phyloP scores from a whole-genome alignment of 1,139 yeast genomes.

The Blastobotrys aristatus region DNA sequence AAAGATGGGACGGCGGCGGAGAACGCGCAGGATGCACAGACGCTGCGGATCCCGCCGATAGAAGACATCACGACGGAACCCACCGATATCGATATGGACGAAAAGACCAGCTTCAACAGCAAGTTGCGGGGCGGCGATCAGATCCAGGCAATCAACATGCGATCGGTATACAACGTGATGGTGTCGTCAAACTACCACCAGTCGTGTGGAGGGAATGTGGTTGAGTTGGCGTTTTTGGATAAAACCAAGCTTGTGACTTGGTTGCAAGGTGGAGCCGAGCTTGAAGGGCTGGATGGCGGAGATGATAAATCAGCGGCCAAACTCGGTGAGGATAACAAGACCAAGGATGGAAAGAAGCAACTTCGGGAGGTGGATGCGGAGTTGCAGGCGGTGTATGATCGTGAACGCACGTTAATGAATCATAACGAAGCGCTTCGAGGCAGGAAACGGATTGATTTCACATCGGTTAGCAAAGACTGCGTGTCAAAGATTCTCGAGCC shows the following conservation, averaged over 20 bases:
- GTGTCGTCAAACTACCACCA: constrained; percentile 70
- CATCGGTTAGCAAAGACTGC: constrained; percentile 64
- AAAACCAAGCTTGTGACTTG: constrained; percentile 80
- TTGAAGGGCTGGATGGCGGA: constrained; percentile 37
- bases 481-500: constrained; percentile 52
- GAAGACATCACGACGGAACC: constrained; percentile 23
- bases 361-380: constrained; percentile 45
- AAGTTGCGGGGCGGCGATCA: constrained; percentile 14
- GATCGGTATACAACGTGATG: constrained; percentile 79
- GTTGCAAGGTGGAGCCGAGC: constrained; percentile 65
- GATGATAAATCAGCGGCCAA: constrained; percentile 13
- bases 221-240: constrained; percentile 54
- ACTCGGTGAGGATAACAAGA: neutral
- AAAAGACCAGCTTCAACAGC: constrained; percentile 52
- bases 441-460: constrained; percentile 59
- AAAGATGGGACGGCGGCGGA: constrained; percentile 20
- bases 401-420: constrained; percentile 66
- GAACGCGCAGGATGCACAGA: constrained; percentile 23
- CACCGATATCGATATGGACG: constrained; percentile 36
- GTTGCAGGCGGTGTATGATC: constrained; percentile 47
- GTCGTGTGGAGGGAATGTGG: constrained; percentile 47
- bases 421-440: constrained; percentile 83
- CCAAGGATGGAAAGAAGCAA: constrained; percentile 29
- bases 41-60: constrained; percentile 21
- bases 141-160: constrained; percentile 45